Conservation (phyloP, 495 filamentous ascomycete species). For the Penicillium silybi region DNA sequence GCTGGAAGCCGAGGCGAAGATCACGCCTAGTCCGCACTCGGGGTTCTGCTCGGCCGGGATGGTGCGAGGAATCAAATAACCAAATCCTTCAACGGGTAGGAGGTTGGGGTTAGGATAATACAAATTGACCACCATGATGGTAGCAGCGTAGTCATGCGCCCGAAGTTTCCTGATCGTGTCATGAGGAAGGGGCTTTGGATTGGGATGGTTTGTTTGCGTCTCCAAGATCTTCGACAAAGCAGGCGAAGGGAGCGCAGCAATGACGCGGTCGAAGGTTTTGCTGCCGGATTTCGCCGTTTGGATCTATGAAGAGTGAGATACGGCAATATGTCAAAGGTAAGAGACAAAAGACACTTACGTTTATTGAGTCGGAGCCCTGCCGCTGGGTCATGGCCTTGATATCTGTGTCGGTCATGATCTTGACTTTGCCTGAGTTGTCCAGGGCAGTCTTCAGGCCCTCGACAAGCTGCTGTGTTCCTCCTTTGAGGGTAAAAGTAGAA, state of each 20-base stretch:
- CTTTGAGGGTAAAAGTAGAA: conserved; percentile 51
- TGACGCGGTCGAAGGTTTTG: conserved; percentile 55
- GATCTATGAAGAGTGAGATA: conserved; percentile 9
- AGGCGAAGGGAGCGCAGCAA: conserved; percentile 63
- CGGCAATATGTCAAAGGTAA: not conserved
- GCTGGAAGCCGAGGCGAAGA: conserved; percentile 77
- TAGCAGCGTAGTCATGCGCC: conserved; percentile 58
- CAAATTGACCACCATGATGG: conserved; percentile 88
- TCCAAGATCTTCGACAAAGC: conserved; percentile 24
- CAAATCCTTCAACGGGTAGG: conserved; percentile 69
- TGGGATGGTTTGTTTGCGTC: conserved; percentile 6
- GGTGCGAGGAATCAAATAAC: conserved; percentile 79
- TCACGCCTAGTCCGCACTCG: conserved; percentile 79
- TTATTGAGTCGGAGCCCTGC: not conserved
- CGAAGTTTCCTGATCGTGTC: conserved; percentile 36
- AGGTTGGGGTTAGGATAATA: conserved; percentile 67
- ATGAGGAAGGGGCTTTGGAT: conserved; percentile 7
- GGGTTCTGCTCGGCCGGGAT: conserved; percentile 71
- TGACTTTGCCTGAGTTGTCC: conserved; percentile 27
- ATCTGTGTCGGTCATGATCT: conserved; percentile 19
- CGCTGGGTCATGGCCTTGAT: conserved; percentile 4
- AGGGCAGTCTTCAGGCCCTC: conserved; percentile 26
- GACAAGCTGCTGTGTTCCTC: conserved; percentile 32
- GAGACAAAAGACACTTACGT: not conserved
- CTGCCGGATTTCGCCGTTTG: not conserved